Evolutionary conservation across 352 stramenopile genomes (phyloP).

Genomic region (Globisporangium splendens): DNA sequence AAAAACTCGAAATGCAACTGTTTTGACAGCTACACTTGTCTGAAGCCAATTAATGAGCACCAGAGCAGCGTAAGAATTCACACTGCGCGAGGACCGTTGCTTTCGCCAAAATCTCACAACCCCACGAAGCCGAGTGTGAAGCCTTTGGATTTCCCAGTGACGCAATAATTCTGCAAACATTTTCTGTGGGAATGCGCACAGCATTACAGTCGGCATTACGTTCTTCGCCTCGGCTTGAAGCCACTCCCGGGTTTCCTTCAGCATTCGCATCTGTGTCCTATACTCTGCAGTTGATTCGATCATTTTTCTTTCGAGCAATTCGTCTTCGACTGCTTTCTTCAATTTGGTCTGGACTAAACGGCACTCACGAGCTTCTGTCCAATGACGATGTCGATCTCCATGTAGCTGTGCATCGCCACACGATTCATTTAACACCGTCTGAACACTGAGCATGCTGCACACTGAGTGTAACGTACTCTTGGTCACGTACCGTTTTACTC

Average conservation of each 20-base stretch:
- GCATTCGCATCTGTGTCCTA: slow-evolving; percentile 37
- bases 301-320: slow-evolving; percentile 40
- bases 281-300: slow-evolving; percentile 43
- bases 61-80: slow-evolving; percentile 27
- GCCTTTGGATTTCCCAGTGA: slow-evolving; percentile 33
- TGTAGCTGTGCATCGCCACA: slow-evolving; percentile 26
- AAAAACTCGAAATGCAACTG: slow-evolving; percentile 52
- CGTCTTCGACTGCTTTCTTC: slow-evolving; percentile 42
- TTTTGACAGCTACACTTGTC: slow-evolving; percentile 55
- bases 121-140: slow-evolving; percentile 32
- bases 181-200: slow-evolving; percentile 43
- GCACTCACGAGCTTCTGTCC: slow-evolving; percentile 35
- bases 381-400: slow-evolving; percentile 36
- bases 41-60: slow-evolving; percentile 61
- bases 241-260: slow-evolving; percentile 32
- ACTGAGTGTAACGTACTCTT: neutral
- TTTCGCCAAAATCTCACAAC: slow-evolving; percentile 47
- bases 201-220: slow-evolving; percentile 40
- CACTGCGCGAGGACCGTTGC: slow-evolving; percentile 27
- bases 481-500: slow-evolving; percentile 31
- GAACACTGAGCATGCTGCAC: neutral
- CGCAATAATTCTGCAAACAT: slow-evolving; percentile 27
- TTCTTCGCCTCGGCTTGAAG: slow-evolving; percentile 32
- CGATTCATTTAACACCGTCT: slow-evolving; percentile 1
- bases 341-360: slow-evolving; percentile 24